Percentiles rank a stretch among this genome's conserved stretches.
Evolutionary conservation across 345 rosid genomes (phyloP).

Genomic region (Clausena lansium): DNA sequence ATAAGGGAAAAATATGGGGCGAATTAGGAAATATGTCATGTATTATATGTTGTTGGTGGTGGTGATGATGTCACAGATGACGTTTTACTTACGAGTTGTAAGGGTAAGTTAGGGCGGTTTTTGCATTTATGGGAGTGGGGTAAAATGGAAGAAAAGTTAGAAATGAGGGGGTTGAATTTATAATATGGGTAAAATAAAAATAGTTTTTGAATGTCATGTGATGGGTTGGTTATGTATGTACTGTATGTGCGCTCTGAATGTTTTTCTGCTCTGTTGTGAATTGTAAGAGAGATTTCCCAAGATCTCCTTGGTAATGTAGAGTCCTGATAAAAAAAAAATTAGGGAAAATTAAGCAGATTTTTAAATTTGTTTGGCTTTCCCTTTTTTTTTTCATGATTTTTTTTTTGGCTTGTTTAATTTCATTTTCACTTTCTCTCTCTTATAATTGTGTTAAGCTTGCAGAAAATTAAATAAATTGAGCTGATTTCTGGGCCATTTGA

Average conservation of each 20-base stretch:
- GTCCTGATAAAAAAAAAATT: background rate
- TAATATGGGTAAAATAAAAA: background rate
- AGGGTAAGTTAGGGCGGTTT: background rate
- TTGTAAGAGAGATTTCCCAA: background rate
- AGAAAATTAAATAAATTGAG: background rate
- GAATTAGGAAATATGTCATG: slow-evolving; percentile 8
- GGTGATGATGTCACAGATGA: background rate
- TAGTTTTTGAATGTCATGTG: background rate
- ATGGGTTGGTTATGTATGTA: too few relatives aligned
- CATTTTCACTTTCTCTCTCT: background rate
- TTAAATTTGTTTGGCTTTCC: background rate
- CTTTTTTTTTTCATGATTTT: background rate
- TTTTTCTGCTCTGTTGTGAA: slow-evolving; percentile 20
- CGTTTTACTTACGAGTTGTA: background rate
- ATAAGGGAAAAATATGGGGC: slow-evolving; percentile 17
- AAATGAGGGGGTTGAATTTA: background rate
- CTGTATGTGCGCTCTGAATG: slow-evolving; percentile 7
- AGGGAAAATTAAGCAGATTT: slow-evolving; percentile 4
- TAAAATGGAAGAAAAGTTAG: background rate
- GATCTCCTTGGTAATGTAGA: slow-evolving; percentile 1
- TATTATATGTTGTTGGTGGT: background rate
- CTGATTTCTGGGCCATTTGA: too few relatives aligned
- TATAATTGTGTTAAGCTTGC: background rate
- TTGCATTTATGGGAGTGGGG: background rate
- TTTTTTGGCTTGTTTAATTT: background rate